phyloP scores from a whole-genome alignment of 306 rosid species.

The cucumber (Cucumis sativus) region Cucumber_9930_V3 NC_026658.2:7920501-7921000 shows the following conservation, averaged over 20 bases:
- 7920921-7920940: too few species aligned
- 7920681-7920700: not conserved
- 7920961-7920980: conserved; percentile 32
- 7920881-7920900: not conserved
- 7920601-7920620: not conserved
- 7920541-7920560: not conserved
- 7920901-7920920: not conserved
- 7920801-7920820: conserved; percentile 65
- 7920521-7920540: not conserved
- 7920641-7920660: not conserved
- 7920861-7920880: conserved; percentile 44
- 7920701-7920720: not conserved
- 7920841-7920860: conserved; percentile 88
- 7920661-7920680: not conserved
- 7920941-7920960: too few species aligned
- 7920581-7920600: not conserved
- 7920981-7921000: conserved; percentile 85
- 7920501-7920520: not conserved
- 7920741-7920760: conserved; percentile 17
- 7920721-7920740: not conserved
- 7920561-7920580: not conserved
- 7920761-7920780: conserved; percentile 78
- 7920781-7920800: conserved; percentile 77
- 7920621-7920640: not conserved
- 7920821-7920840: conserved; percentile 63